Base-by-base conservation (phyloP, 2,329 filamentous ascomycete genomes). In the Alternaria gansuensis region DNA sequence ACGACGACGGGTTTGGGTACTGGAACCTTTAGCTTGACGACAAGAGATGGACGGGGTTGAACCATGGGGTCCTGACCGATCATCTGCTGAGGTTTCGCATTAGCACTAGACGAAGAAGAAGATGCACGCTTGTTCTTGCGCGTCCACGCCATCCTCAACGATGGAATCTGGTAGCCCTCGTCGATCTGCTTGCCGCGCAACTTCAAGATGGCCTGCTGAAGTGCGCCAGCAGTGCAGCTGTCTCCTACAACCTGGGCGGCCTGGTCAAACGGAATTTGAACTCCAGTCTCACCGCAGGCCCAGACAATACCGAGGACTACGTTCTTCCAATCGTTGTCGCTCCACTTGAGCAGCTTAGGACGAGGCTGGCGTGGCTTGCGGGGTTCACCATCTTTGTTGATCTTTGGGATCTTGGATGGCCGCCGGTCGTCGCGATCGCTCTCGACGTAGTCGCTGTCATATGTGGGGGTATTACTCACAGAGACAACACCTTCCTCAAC, bases 121-220 rank as follows among this genome's bases (percentile, higher is more conserved):
- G 44, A 9, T 10, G 49, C 31, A 24, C 45, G 21, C 14, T 56
- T 61, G 31, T 51, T 62, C 46, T 67, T 69, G 44, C 67, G 67
- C 8, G 63, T 65, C 69, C 68, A 72, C 33, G 62, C 58, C 69
- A 72, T 72, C 37, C 48, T 66, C 59, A 72, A 59, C 33, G 45
- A 33, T 8, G 67, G 67, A 48, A 72, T 68, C 4, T 61, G 51
- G 44, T 64, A 43, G 26, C 72, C 71, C 24, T 67, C 67, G 13
- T 56, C 63, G 37, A 66, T 55, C 26, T 67, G 62, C 48, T 69
- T 70, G 23, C 41, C 26, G 10, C 68, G 66, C 9, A 74, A 54
- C 63, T 77, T 76, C 43, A 76, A 63, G 31, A 76, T 55, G 26
- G 74, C 73, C 56, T 77, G 75, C 49, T 77, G 73, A 21, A 77